Percentiles rank a stretch among this genome's conserved stretches.
Evolutionary conservation across 768 basidiomycete genomes (phyloP).

Genomic region (Coprinopsis cinerea): DNA sequence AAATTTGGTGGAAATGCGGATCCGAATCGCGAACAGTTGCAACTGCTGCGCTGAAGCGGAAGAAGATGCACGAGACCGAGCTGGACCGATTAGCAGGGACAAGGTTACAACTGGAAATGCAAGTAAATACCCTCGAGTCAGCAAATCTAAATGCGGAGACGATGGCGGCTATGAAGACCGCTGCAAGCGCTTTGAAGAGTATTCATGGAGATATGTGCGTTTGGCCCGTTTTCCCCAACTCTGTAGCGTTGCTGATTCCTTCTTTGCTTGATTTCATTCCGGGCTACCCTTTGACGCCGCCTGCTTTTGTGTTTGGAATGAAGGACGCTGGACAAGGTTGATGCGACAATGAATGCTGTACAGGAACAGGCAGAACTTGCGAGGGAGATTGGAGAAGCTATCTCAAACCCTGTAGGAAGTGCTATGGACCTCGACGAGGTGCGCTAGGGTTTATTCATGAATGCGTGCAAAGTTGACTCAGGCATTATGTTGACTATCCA

Average conservation of each 20-base stretch:
- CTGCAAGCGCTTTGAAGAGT: slow-evolving; percentile 77
- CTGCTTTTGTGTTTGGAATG: not conserved
- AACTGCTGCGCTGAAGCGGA: slow-evolving; percentile 83
- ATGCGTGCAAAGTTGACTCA: too few species aligned
- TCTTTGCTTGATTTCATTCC: too few species aligned
- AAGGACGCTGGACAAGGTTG: slow-evolving; percentile 86
- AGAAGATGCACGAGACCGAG: slow-evolving; percentile 85
- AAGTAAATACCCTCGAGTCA: slow-evolving; percentile 94
- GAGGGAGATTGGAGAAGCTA: slow-evolving; percentile 85
- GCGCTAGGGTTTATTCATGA: slow-evolving; percentile 18
- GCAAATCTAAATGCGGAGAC: slow-evolving; percentile 98
- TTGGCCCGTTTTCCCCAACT: not conserved
- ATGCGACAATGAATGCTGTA: slow-evolving; percentile 80
- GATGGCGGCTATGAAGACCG: slow-evolving; percentile 96
- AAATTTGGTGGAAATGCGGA: not conserved
- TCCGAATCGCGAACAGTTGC: slow-evolving; percentile 52
- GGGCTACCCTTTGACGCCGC: not conserved
- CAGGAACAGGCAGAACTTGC: slow-evolving; percentile 89
- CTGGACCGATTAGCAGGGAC: slow-evolving; percentile 81
- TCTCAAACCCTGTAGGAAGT: slow-evolving; percentile 63
- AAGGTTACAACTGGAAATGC: slow-evolving; percentile 88
- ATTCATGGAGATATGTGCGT: slow-evolving; percentile 90
- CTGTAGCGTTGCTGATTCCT: too few species aligned
- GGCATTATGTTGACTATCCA: slow-evolving; percentile 24
- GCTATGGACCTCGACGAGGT: slow-evolving; percentile 71